Conservation (phyloP, 768 basidiomycete genomes). For the Rhodotorula diobovata region DNA sequence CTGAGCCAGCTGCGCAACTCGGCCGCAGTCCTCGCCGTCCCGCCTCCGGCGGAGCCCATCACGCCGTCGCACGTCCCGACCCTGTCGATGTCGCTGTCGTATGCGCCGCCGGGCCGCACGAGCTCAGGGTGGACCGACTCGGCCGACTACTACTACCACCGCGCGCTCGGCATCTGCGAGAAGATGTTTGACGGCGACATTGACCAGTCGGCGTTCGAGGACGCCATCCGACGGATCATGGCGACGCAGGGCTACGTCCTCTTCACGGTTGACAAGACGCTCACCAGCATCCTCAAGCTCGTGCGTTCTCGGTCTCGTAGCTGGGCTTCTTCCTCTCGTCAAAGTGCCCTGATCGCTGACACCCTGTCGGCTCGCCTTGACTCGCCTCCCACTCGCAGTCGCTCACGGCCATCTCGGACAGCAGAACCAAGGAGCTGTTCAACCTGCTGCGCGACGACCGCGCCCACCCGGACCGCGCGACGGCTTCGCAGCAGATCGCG, state of each 20-base stretch:
- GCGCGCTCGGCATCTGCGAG: slow-evolving; percentile 83
- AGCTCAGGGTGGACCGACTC: slow-evolving; percentile 37
- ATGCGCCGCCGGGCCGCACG: slow-evolving; percentile 22
- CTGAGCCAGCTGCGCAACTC: slow-evolving; percentile 72
- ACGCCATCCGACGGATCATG: slow-evolving; percentile 91
- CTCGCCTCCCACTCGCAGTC: too few species aligned
- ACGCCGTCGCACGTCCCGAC: slow-evolving; percentile 47
- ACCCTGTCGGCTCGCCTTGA: too few species aligned
- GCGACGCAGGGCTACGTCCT: slow-evolving; percentile 84
- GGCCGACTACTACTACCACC: slow-evolving; percentile 73
- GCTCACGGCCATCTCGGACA: slow-evolving; percentile 76
- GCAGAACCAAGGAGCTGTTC: slow-evolving; percentile 72
- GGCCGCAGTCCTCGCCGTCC: slow-evolving; percentile 29
- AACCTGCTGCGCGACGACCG: slow-evolving; percentile 40
- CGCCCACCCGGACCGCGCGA: slow-evolving; percentile 39
- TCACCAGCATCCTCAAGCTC: slow-evolving; percentile 85
- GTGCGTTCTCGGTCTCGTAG: slow-evolving; percentile 51
- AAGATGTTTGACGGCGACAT: slow-evolving; percentile 89
- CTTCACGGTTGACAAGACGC: slow-evolving; percentile 90
- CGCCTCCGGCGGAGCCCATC: slow-evolving; percentile 29
- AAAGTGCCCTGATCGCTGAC: neutral
- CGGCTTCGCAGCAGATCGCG: slow-evolving; percentile 48
- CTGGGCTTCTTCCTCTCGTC: neutral
- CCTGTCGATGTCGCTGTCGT: slow-evolving; percentile 63
- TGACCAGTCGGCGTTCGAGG: slow-evolving; percentile 87